Base-by-base conservation (phyloP, 2,329 filamentous ascomycete species). In the Penicillium brasilianum region DNA sequence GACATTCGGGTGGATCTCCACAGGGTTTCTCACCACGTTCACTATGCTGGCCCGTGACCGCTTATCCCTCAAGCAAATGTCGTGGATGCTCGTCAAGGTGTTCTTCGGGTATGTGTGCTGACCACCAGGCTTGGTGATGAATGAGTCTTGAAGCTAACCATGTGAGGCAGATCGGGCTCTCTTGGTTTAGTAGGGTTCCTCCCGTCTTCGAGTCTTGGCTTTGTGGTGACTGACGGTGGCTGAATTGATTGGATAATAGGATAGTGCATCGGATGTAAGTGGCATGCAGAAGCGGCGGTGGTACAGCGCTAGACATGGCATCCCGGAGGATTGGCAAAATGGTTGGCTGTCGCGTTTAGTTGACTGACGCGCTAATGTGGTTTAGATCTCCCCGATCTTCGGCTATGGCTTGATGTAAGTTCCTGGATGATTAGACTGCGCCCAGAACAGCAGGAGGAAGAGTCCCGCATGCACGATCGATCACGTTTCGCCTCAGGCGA, bases 21-120 rank as follows among this genome's bases (percentile, higher is more conserved):
- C 64, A 85, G 87, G 93, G 50, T 97, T 97, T 76, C 80, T 97
- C 36, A 96, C 93, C 0, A 97, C 92, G 3, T 87, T 88, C 66
- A 84, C 83, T 4, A 81, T 88, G 72, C 80, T 88, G 46, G 85
- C 85, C 39, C 79, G 85, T 64, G 85, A 85, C 66, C 80, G 81
- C 61, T 83, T 86, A 70, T 84, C 80, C 32, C 78, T 83, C 36
- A 75, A 78, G 49, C 76, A 87, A 65, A 87, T 87, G 82, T 84
- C 84, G 48, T 87, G 84, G 81, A 81, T 86, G 41, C 71, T 87
- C 63, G 80, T 87, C 65, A 85, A 87, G 63, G 85, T 88, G 34
- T 88, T 88, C 75, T 87, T 88, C 73, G 86, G 86, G 77, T 80
- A 74, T 67, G 75, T n/a, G 64, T 72, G 70, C 69, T 72, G 61